Evolutionary conservation across 2,329 filamentous ascomycete species (phyloP), one percentile per base, ranked within the genome.

Genomic region (Fusarium tupiense): DNA sequence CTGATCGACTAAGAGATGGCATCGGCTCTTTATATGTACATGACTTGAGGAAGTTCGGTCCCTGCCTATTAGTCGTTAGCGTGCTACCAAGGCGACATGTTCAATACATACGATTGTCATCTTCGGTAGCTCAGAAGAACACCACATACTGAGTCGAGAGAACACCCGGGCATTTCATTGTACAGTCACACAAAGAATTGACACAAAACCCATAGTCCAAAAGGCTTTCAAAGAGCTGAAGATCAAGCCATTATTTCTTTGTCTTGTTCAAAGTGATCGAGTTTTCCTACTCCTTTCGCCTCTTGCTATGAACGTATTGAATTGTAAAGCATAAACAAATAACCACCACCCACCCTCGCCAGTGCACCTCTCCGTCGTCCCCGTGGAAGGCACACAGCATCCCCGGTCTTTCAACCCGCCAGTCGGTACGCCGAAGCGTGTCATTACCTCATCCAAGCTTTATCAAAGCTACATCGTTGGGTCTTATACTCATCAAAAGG

Each of bases 251-350:
- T 56, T 54, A 63, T 52, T 63, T 73, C 71, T 60, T 76, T 77
- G 67, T 72, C 52, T 71, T 76, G 71, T 73, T 78, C 65, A 78
- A 77, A 72, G 65, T 69, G 44, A 78, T 69, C 49, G 76, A 76
- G 70, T 75, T 76, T 78, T 77, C 78, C 75, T 80, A 78, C 80
- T 82, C 79, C 76, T 69, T 82, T 82, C 80, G 80, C 80, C 80
- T 78, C 75, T 76, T 79, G 79, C 80, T 80, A 80, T 81, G 76
- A 78, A 76, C 71, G 75, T 76, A 66, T 72, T 71, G 76, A 73
- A 78, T 76, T 76, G 77, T 69, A 76, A 74, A 75, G 71, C 65
- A 73, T 69, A 75, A 75, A 73, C 63, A 75, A 75, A 74, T 62
- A 71, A 64, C 67, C 67, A 62, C 63, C 69, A 73, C 71, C 64